Conservation (phyloP, 495 filamentous ascomycete species). For the Penicillium cosmopolitanum region DNA sequence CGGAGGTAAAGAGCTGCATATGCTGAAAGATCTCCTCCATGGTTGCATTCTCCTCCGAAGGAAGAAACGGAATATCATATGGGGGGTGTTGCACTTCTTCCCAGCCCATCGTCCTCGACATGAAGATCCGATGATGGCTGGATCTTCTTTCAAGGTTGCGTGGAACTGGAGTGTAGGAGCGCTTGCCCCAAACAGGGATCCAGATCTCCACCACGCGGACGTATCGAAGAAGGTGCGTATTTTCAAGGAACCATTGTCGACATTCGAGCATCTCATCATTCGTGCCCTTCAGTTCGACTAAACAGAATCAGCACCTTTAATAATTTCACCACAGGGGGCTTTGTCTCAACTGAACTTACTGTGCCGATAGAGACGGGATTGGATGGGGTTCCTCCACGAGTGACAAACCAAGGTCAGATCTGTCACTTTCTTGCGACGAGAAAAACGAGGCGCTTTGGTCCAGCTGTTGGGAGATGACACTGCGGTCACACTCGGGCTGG, state of each 20-base stretch:
- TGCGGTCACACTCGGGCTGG: background rate
- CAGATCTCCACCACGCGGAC: constrained; percentile 75
- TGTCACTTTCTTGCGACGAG: background rate
- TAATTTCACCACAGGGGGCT: background rate
- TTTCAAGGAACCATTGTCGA: constrained; percentile 57
- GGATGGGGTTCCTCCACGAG: background rate
- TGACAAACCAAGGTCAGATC: background rate
- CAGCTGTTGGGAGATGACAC: background rate
- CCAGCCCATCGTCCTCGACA: background rate
- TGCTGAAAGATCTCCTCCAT: constrained; percentile 69
- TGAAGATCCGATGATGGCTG: background rate
- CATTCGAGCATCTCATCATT: constrained; percentile 58
- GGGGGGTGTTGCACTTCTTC: background rate
- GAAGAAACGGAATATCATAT: constrained; percentile 52
- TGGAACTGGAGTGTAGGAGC: constrained; percentile 20
- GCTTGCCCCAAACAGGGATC: constrained; percentile 70
- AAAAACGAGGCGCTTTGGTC: background rate
- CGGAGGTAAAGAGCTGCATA: constrained; percentile 61
- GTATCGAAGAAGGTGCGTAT: constrained; percentile 61
- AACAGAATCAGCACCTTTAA: background rate
- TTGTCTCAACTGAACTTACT: background rate
- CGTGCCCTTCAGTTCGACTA: constrained; percentile 72
- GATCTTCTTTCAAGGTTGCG: background rate
- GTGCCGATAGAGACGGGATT: background rate
- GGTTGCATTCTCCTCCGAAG: constrained; percentile 61